These are phyloP conservation scores for Trichoderma sp. DNA, from an alignment of 2,329 filamentous ascomycete species.

Conservation along the genomic window DNA sequence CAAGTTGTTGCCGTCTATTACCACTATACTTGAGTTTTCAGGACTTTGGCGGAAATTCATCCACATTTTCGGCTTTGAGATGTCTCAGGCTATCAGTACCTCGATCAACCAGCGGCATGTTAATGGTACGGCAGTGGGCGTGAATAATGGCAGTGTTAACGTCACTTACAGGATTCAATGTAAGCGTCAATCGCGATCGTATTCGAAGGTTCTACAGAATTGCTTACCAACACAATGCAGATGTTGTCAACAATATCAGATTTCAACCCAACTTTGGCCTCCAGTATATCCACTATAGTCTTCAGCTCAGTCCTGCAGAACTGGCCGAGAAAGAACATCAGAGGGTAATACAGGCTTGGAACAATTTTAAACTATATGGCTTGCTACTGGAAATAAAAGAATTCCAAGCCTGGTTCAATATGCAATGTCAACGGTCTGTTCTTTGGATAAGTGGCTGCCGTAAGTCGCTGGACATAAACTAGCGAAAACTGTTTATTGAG, in stretches of 20 bases:
- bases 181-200: not conserved
- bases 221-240: not conserved
- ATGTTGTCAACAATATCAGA: not conserved
- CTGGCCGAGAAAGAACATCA: not conserved
- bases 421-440: not conserved
- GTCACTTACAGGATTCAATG: too few relatives aligned
- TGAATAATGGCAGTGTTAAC: too few relatives aligned
- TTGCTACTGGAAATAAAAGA: not conserved
- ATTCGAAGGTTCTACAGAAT: not conserved
- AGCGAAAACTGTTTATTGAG: not conserved
- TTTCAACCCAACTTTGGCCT: not conserved
- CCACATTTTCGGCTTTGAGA: too few relatives aligned
- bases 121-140: too few relatives aligned
- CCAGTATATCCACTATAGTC: too few relatives aligned
- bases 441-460: not conserved
- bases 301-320: not conserved
- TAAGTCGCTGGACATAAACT: not conserved
- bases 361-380: not conserved
- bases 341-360: not conserved
- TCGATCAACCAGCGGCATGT: too few relatives aligned
- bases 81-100: too few relatives aligned
- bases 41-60: too few relatives aligned
- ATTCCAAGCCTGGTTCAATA: not conserved
- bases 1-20: not conserved
- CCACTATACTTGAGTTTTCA: too few relatives aligned